Percentiles rank a stretch among this genome's conserved stretches.
phyloP scores from a whole-genome alignment of 1,284 basidiomycete genomes.

The Melampsora larici-populina region DNA sequence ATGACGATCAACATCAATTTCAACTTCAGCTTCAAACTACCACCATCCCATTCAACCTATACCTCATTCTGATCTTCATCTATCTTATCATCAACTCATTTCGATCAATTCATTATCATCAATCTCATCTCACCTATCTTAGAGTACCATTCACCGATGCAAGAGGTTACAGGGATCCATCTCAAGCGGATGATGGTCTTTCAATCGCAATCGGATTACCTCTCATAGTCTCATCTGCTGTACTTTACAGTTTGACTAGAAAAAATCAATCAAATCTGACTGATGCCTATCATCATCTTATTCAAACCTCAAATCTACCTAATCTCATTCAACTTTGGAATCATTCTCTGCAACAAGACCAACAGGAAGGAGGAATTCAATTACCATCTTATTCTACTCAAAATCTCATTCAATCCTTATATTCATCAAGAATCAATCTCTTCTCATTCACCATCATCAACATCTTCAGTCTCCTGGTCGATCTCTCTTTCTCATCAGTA shows the following conservation, averaged over 20 bases:
- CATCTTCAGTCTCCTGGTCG: conserved; percentile 49
- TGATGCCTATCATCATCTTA: background rate
- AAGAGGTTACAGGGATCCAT: conserved; percentile 49
- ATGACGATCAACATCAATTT: background rate
- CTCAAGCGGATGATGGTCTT: conserved; percentile 50
- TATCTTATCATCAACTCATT: background rate
- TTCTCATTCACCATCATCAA: conserved; percentile 54
- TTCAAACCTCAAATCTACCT: background rate
- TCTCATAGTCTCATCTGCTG: conserved; percentile 47
- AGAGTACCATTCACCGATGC: conserved; percentile 52
- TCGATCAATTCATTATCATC: background rate
- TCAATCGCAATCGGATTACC: conserved; percentile 48
- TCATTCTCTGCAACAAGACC: conserved; percentile 45
- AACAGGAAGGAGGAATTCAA: background rate
- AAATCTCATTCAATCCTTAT: conserved; percentile 46
- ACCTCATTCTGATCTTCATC: background rate
- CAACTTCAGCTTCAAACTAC: background rate
- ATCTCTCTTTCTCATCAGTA: conserved; percentile 51
- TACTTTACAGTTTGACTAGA: conserved; percentile 47
- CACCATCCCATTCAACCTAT: background rate
- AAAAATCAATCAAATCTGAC: conserved; percentile 33
- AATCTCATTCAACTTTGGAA: conserved; percentile 50
- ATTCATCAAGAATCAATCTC: conserved; percentile 51
- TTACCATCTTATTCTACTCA: conserved; percentile 43
- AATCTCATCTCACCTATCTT: conserved; percentile 44